Evolutionary conservation across 2,329 filamentous ascomycete species (phyloP), one percentile per base, ranked within the genome.

Genomic region (Didymella lethalis): DNA sequence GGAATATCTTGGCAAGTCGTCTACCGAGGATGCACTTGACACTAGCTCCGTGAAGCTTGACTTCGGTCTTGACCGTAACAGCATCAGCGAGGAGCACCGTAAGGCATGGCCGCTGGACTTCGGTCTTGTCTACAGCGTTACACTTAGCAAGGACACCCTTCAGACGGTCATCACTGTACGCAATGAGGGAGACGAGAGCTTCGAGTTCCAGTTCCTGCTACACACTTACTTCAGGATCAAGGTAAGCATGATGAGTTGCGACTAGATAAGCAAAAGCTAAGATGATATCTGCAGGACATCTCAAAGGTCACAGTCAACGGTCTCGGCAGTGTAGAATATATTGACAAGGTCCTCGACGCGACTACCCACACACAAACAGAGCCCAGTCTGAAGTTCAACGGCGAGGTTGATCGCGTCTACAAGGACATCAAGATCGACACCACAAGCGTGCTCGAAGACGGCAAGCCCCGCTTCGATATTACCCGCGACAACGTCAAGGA

Each of bases 1-100:
- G 95, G 93, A 98, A 78, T 97, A 95, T 76, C 84, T 99, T 50
- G 93, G 93, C 73, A 96, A 94, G 80, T 92, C 89, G 7, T 88
- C 86, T n/a, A 86, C 85, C 6, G 89, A 93, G 76, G 74, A 75
- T 48, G 85, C 82, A 8, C 65, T 71, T 40, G 77, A 77, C 59
- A 73, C 77, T 12, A 74, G 77, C 49, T 89, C 88, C 48, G 89
- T 98, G 65, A 97, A 96, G 84, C 88, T 99, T 61, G 95, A 99
- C 81, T 98, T 99, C 77, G 95, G 94, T 28, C 88, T 99, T 34
- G 92, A 90, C 50, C 85, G 87, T 28, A 83, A 85, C 50, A 90
- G 89, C 73, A 82, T 98, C 57, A 85, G 85, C 65, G 87, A 89
- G 0, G 85, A 88, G 43, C 85, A 86, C 66, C 87, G 86, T 73